phyloP scores from a whole-genome alignment of 805 yeast genomes.

The Kluyveromyces aestuarii region DNA sequence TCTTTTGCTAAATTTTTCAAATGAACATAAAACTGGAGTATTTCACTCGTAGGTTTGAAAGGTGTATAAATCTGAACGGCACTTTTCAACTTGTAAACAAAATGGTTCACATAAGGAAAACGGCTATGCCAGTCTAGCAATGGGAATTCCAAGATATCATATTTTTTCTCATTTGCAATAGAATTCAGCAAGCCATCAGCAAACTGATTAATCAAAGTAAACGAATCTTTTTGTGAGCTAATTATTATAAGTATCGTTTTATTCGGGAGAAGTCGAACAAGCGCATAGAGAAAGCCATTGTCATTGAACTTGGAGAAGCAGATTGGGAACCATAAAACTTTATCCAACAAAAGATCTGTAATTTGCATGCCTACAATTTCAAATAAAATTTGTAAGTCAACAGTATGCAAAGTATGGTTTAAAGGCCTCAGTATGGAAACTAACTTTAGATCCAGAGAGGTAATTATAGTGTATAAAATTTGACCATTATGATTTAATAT shows the following conservation, averaged over 20 bases:
- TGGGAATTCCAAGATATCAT: not conserved
- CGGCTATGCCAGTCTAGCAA: not conserved
- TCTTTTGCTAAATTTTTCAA: conserved; percentile 14
- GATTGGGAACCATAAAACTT: conserved; percentile 89
- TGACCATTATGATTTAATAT: conserved; percentile 34
- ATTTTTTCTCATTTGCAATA: not conserved
- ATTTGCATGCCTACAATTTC: conserved; percentile 51
- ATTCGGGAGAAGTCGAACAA: conserved; percentile 49
- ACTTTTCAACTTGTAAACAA: conserved; percentile 63
- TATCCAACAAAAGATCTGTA: conserved; percentile 29
- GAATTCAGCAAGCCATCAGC: conserved; percentile 37
- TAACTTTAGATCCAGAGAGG: conserved; percentile 53
- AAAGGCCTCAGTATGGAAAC: conserved; percentile 67
- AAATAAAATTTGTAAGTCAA: conserved; percentile 69
- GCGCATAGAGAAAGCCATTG: conserved; percentile 79
- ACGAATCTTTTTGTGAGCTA: conserved; percentile 59
- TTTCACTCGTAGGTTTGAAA: not conserved
- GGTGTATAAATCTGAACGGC: conserved; percentile 37
- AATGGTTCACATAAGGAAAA: conserved; percentile 49
- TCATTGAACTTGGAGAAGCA: conserved; percentile 87
- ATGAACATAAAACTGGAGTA: conserved; percentile 1
- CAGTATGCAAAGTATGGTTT: conserved; percentile 68
- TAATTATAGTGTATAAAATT: conserved; percentile 66
- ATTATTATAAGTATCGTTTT: conserved; percentile 38
- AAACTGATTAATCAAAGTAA: conserved; percentile 61